Percentiles rank a stretch among this genome's conserved stretches.
These are phyloP conservation scores for Dryadomyces sulphureus DNA, from an alignment of 2,329 filamentous ascomycete genomes.

Conservation along the genomic window DNA sequence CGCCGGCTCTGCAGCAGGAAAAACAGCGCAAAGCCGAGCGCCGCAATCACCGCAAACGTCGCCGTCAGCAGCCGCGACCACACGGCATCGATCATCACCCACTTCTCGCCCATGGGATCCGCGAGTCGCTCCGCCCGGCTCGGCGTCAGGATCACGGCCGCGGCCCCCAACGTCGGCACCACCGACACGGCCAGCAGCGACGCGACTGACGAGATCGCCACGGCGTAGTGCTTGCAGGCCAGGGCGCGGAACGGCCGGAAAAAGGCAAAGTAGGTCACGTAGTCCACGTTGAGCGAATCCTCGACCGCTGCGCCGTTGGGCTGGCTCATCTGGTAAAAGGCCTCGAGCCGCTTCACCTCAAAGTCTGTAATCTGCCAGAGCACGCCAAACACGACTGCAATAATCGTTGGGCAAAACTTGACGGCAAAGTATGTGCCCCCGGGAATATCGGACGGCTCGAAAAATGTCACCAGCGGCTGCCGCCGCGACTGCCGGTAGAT, in stretches of 20 bases:
- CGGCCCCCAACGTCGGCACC: constrained; percentile 53
- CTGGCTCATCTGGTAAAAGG: constrained; percentile 50
- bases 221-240: constrained; percentile 49
- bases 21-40: constrained; percentile 41
- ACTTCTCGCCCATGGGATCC: constrained; percentile 30
- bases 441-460: constrained; percentile 31
- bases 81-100: constrained; percentile 36
- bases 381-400: constrained; percentile 47
- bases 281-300: constrained; percentile 59
- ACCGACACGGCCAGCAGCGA: constrained; percentile 52
- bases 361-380: constrained; percentile 53
- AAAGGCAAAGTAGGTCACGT: constrained; percentile 53
- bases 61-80: constrained; percentile 49
- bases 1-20: constrained; percentile 46
- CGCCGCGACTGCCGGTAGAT: constrained; percentile 34
- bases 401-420: constrained; percentile 48
- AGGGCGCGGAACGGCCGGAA: constrained; percentile 49
- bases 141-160: constrained; percentile 43
- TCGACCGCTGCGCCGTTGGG: constrained; percentile 44
- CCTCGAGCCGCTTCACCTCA: constrained; percentile 51
- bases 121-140: constrained; percentile 27
- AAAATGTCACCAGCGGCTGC: constrained; percentile 33
- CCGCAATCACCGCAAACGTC: constrained; percentile 40
- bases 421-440: constrained; percentile 42
- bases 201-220: constrained; percentile 49